These are phyloP conservation scores for Suillus occidentalis DNA, from an alignment of 768 basidiomycete genomes.

Conservation along the genomic window DNA sequence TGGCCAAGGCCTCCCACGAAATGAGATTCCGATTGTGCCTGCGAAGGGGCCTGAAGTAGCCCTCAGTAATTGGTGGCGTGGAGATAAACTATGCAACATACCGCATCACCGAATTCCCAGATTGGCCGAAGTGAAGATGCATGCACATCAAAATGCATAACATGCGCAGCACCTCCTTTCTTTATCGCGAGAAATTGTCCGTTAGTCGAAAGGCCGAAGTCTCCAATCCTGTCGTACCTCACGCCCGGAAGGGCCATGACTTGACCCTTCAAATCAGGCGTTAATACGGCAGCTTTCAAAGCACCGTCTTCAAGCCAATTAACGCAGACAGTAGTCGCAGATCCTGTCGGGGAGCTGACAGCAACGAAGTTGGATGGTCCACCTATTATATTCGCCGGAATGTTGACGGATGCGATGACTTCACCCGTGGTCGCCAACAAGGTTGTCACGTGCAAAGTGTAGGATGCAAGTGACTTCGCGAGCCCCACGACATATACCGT, in stretches of 20 bases:
- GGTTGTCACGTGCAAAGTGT: slow-evolving; percentile 67
- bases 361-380: slow-evolving; percentile 38
- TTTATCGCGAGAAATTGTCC: slow-evolving; percentile 53
- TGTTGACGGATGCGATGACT: slow-evolving; percentile 44
- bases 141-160: slow-evolving; percentile 51
- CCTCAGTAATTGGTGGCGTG: slow-evolving; percentile 33
- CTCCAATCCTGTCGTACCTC: slow-evolving; percentile 53
- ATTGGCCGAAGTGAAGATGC: slow-evolving; percentile 38
- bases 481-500: slow-evolving; percentile 59
- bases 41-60: background rate
- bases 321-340: slow-evolving; percentile 20
- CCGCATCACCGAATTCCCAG: slow-evolving; percentile 59
- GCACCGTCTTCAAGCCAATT: slow-evolving; percentile 49
- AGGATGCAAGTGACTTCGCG: slow-evolving; percentile 44
- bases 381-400: slow-evolving; percentile 51
- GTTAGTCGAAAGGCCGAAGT: slow-evolving; percentile 53
- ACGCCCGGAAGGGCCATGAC: slow-evolving; percentile 41
- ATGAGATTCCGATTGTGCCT: background rate
- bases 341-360: slow-evolving; percentile 22
- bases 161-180: slow-evolving; percentile 53
- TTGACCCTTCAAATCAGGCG: slow-evolving; percentile 46
- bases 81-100: slow-evolving; percentile 30
- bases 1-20: slow-evolving; percentile 38
- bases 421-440: slow-evolving; percentile 56
- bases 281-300: slow-evolving; percentile 51